Evolutionary conservation across 345 rosid genomes (phyloP).

Genomic region (Moricandia moricandioides): DNA sequence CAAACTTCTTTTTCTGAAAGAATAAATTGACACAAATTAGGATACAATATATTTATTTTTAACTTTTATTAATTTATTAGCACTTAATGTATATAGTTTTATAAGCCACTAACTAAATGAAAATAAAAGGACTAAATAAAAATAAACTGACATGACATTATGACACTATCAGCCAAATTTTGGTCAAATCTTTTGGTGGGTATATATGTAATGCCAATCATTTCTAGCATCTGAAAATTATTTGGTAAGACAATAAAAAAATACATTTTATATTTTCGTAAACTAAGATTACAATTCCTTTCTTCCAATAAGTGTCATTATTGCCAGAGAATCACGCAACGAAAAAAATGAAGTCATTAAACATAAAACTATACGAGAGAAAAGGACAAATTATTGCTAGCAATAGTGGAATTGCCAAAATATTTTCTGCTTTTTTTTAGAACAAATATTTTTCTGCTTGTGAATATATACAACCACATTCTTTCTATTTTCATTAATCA

Average conservation of each 20-base stretch:
- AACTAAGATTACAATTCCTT: conserved; percentile 21
- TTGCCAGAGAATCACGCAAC: conserved; percentile 39
- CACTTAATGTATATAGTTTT: background rate
- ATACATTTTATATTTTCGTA: conserved; percentile 2
- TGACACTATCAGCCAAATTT: conserved; percentile 33
- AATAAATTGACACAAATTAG: background rate
- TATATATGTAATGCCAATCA: conserved; percentile 41
- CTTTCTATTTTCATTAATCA: conserved; percentile 19
- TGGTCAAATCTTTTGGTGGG: conserved; percentile 41
- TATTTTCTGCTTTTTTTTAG: background rate
- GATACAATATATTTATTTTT: background rate
- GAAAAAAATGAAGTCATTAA: background rate
- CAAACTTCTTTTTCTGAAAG: background rate
- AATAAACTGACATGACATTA: conserved; percentile 17
- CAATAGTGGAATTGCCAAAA: conserved; percentile 2
- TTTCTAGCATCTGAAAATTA: conserved; percentile 39
- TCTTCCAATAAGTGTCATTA: conserved; percentile 27
- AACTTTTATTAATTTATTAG: background rate
- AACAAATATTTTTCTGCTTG: background rate
- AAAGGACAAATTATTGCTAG: conserved; percentile 20
- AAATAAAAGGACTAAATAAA: conserved; percentile 29
- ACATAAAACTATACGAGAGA: conserved; percentile 17
- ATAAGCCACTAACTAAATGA: conserved; percentile 4
- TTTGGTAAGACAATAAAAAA: conserved; percentile 28
- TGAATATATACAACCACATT: conserved; percentile 20